Base-by-base conservation (phyloP, 2,329 filamentous ascomycete genomes). In the Polytolypa hystricis region DNA sequence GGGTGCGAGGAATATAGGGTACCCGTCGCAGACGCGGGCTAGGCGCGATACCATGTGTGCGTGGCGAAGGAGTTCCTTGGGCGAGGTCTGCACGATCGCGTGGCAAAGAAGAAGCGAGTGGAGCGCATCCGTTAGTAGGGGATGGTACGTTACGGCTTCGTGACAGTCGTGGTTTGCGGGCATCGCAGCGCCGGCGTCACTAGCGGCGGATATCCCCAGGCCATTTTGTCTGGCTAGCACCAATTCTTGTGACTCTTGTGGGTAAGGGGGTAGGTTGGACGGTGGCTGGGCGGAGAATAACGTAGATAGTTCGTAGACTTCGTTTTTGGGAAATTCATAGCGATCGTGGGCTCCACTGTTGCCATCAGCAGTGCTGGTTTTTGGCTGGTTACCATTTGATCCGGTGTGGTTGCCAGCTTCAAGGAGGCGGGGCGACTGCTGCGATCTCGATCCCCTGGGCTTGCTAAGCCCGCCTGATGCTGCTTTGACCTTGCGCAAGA, bases 31-130 rank as follows among this genome's bases (percentile, higher is more conserved):
- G 16, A 91, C 69, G 14, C 83, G 73, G 4, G 75, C 71, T 2
- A 91, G 68, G 4, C 84, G 77, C 11, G 84, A 81, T 4, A 81
- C 84, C 71, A 87, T 91, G 62, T 85, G 71, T 0, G 83, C 82
- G 53, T 91, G 83, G 23, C 84, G 81, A 33, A 78, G 73, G 21
- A 87, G 71, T 55, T 91, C 84, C 48, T 81, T 84, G 8, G 74
- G 58, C 0, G 83, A 81, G 0, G 84, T 93, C 57, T 89, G 84
- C 5, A 84, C 62, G 7, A 93, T 73, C n/a, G 74, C 73, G 57
- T 93, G 84, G 46, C 79, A 81, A 27, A 93, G 71, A 6, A 93
- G 73, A 2, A 91, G 60, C 4, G 77, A 79, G 56, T 93, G 84
- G 0, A 93, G 70, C 1, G 81, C 81, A 20, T 93, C 84, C 5